phyloP scores from a whole-genome alignment of 2,329 filamentous ascomycete genomes.

The Stagonosporopsis cucurbitacearum region DNA sequence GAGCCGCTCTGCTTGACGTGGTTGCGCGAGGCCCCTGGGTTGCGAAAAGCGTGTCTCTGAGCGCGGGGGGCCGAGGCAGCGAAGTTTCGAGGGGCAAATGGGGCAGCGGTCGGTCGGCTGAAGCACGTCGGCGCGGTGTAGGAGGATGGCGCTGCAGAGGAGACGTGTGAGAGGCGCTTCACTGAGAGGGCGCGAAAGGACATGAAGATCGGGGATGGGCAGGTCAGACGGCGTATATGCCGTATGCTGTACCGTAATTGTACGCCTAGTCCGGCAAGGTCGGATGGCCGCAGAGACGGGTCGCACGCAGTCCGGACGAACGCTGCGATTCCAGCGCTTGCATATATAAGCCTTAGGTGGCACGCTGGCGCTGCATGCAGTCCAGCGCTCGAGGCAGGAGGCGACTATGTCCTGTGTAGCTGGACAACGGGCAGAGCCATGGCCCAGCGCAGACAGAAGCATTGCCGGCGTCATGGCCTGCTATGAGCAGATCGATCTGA shows the following conservation, averaged over 20 bases:
- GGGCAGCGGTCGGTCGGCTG: conserved; percentile 21
- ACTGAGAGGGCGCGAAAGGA: conserved; percentile 14
- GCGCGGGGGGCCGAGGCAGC: conserved; percentile 10
- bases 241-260: conserved; percentile 2
- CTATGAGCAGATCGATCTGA: no score
- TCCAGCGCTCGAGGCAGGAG: not conserved
- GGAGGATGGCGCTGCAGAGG: conserved; percentile 5
- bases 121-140: conserved; percentile 15
- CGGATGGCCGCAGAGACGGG: conserved; percentile 11
- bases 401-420: no score
- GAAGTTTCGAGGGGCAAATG: conserved; percentile 22
- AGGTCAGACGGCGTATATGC: conserved; percentile 17
- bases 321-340: not conserved
- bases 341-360: not conserved
- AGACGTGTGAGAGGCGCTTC: conserved; percentile 12
- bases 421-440: not conserved
- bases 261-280: conserved; percentile 16
- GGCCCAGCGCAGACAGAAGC: not conserved
- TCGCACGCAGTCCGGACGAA: conserved; percentile 5
- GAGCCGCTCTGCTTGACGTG: conserved; percentile 31
- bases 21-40: not conserved
- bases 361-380: not conserved
- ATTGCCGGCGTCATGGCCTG: conserved; percentile 13
- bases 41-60: conserved; percentile 21
- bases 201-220: conserved; percentile 17